Percentiles rank a stretch among this genome's conserved stretches.
These are phyloP conservation scores for Rhodamnia argentea DNA, from an alignment of 345 rosid species.

Conservation along the genomic window DNA sequence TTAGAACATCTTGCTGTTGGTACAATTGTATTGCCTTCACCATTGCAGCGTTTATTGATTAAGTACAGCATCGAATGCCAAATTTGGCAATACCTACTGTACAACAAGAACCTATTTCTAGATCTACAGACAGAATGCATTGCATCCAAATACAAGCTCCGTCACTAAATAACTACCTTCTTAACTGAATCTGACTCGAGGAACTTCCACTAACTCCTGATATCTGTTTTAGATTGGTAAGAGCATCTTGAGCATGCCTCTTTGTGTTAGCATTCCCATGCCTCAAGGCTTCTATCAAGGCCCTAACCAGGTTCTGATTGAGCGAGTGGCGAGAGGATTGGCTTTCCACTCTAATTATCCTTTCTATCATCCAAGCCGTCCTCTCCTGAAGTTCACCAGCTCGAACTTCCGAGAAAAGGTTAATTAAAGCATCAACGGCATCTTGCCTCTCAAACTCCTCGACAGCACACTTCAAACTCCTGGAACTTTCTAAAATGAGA, in stretches of 20 bases:
- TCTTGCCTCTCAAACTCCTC: slow-evolving; percentile 20
- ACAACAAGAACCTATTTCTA: background rate
- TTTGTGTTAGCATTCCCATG: slow-evolving; percentile 21
- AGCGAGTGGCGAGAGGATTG: slow-evolving; percentile 16
- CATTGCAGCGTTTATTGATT: background rate
- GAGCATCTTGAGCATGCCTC: slow-evolving; percentile 26
- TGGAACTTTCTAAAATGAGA: slow-evolving; percentile 13
- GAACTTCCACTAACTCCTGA: slow-evolving; percentile 14
- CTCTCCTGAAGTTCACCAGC: slow-evolving; percentile 31
- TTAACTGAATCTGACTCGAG: slow-evolving; percentile 12
- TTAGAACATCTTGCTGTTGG: background rate
- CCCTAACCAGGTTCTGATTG: slow-evolving; percentile 25
- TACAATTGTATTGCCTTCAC: background rate
- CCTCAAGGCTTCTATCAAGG: slow-evolving; percentile 31
- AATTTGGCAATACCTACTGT: background rate
- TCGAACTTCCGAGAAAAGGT: slow-evolving; percentile 17
- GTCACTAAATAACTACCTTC: slow-evolving; percentile 3
- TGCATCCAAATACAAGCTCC: background rate
- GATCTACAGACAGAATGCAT: background rate
- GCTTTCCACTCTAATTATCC: slow-evolving; percentile 20
- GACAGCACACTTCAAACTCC: slow-evolving; percentile 8
- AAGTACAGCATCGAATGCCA: background rate
- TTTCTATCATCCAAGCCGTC: slow-evolving; percentile 26
- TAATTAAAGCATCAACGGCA: slow-evolving; percentile 9
- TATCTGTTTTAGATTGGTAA: slow-evolving; percentile 32